These are phyloP conservation scores for Torulaspora microellipsoides DNA, from an alignment of 805 yeast species.

Conservation along the genomic window DNA sequence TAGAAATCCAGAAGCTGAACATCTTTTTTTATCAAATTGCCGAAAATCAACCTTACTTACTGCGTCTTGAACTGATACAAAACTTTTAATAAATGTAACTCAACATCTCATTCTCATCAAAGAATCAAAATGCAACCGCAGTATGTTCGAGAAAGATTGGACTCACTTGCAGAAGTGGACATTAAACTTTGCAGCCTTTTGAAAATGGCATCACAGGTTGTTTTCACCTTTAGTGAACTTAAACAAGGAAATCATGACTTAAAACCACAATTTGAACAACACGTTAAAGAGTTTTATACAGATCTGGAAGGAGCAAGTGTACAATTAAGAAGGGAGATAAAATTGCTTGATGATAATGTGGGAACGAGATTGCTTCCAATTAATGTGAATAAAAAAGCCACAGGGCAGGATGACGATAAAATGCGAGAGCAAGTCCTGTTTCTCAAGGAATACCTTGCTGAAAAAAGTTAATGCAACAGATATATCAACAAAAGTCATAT, in stretches of 20 bases:
- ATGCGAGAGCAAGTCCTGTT: conserved; percentile 25
- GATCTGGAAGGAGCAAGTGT: conserved; percentile 23
- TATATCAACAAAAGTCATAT: too few species aligned
- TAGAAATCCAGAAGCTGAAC: background rate
- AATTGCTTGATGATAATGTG: conserved; percentile 28
- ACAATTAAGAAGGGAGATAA: conserved; percentile 26
- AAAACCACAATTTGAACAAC: conserved; percentile 30
- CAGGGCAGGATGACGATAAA: conserved; percentile 34
- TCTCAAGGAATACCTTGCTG: conserved; percentile 12
- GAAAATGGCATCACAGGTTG: conserved; percentile 31
- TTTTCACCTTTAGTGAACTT: conserved; percentile 29
- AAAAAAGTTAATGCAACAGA: background rate
- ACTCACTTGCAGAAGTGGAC: conserved; percentile 28
- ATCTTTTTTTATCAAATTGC: background rate
- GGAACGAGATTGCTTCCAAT: conserved; percentile 32
- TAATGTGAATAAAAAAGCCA: conserved; percentile 30
- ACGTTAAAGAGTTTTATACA: conserved; percentile 25
- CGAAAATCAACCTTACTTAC: background rate
- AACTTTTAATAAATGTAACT: background rate
- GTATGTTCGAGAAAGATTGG: conserved; percentile 29
- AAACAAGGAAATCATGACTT: conserved; percentile 29
- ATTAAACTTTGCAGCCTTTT: conserved; percentile 23
- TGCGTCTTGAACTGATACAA: too few species aligned
- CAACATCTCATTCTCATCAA: background rate
- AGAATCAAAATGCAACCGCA: conserved; percentile 26